These are phyloP conservation scores for Yamadazyma diospyri DNA, from an alignment of 1,139 yeast species.

Conservation along the genomic window DNA sequence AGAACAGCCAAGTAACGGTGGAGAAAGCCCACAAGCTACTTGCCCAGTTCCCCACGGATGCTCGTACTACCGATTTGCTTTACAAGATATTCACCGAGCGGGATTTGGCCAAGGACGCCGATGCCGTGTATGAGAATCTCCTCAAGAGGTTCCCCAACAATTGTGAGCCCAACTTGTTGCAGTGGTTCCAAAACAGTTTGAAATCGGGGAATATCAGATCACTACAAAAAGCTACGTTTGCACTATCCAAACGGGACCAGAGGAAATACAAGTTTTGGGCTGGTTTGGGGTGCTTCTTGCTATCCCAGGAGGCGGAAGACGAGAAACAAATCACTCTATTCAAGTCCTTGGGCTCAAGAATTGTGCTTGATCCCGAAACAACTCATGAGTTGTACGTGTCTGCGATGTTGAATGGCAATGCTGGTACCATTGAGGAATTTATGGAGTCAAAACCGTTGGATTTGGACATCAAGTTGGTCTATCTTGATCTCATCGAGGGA, in stretches of 20 bases:
- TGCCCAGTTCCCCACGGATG: constrained; percentile 50
- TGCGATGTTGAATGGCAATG: constrained; percentile 36
- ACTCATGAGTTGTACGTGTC: constrained; percentile 62
- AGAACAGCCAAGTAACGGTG: constrained; percentile 47
- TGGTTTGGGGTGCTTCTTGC: constrained; percentile 39
- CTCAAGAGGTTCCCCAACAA: constrained; percentile 51
- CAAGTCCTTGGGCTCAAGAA: constrained; percentile 53
- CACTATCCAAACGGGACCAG: constrained; percentile 29
- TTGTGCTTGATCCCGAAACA: constrained; percentile 46
- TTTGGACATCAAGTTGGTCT: constrained; percentile 54
- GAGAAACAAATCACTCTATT: constrained; percentile 38
- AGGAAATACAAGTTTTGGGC: constrained; percentile 45
- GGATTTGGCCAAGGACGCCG: constrained; percentile 35
- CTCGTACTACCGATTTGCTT: constrained; percentile 48
- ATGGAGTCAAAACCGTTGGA: constrained; percentile 37
- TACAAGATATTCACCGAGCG: constrained; percentile 32
- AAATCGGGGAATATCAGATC: constrained; percentile 31
- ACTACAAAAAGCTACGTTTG: constrained; percentile 46
- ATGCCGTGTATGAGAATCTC: constrained; percentile 51
- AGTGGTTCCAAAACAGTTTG: constrained; percentile 46
- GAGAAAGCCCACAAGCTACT: constrained; percentile 39
- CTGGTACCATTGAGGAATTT: constrained; percentile 29
- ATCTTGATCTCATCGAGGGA: constrained; percentile 42
- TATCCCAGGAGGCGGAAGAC: constrained; percentile 26
- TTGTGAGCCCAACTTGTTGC: constrained; percentile 29